phyloP scores from a whole-genome alignment of 805 yeast genomes.

The Pichia cephalocereana region DNA sequence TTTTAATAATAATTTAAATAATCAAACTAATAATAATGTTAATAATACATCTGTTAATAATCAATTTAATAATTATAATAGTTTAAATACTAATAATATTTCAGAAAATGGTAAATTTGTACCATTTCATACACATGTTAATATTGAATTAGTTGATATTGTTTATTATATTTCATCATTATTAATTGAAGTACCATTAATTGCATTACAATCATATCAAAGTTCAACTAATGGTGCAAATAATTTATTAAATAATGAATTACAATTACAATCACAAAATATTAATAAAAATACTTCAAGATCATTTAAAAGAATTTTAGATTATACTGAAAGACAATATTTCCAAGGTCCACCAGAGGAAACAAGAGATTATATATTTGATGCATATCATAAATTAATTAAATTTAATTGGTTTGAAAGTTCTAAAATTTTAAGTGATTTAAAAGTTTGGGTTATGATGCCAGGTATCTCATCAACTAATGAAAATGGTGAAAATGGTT shows the following conservation, averaged over 20 bases:
- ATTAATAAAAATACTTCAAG: conserved; percentile 28
- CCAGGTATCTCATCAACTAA: conserved; percentile 43
- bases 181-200: conserved; percentile 83
- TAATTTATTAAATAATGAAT: conserved; percentile 8
- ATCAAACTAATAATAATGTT: background rate
- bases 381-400: conserved; percentile 82
- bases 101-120: conserved; percentile 71
- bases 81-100: background rate
- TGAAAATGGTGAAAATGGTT: conserved; percentile 27
- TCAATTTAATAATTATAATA: background rate
- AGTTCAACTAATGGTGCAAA: conserved; percentile 30
- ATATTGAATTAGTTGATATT: conserved; percentile 88
- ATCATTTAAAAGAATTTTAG: conserved; percentile 85
- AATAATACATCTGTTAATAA: background rate
- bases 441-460: conserved; percentile 65
- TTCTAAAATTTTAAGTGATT: conserved; percentile 57
- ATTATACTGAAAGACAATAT: conserved; percentile 86
- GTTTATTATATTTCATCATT: conserved; percentile 86
- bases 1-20: background rate
- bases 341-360: conserved; percentile 98
- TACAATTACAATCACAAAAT: conserved; percentile 10
- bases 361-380: conserved; percentile 85
- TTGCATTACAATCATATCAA: conserved; percentile 44
- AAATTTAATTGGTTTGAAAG: conserved; percentile 85
- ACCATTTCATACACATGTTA: conserved; percentile 98